Percentiles rank a stretch among this genome's conserved stretches.
Conservation (phyloP, 768 basidiomycete species). For the Lentinus tigrinus region DNA sequence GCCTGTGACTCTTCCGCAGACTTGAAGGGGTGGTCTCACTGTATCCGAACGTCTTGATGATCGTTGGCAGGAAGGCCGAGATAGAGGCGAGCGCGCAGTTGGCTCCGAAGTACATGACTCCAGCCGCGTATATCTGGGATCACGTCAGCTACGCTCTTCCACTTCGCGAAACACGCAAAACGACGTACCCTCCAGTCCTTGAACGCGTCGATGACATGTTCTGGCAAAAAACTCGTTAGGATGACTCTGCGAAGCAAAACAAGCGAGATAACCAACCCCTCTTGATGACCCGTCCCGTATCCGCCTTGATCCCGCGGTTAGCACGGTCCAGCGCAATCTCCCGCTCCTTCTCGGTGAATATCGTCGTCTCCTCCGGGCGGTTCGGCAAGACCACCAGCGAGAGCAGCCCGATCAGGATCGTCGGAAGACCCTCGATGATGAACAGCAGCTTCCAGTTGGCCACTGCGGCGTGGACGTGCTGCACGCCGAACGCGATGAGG, state of each 20-base stretch:
- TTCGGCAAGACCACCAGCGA: slow-evolving; percentile 60
- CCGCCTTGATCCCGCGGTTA: slow-evolving; percentile 64
- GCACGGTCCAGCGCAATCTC: slow-evolving; percentile 65
- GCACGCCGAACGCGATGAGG: slow-evolving; percentile 75
- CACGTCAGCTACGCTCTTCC: neutral
- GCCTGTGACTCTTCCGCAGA: neutral
- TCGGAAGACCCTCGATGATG: slow-evolving; percentile 73
- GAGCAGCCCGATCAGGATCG: slow-evolving; percentile 60
- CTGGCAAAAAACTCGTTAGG: slow-evolving; percentile 31
- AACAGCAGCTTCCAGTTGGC: slow-evolving; percentile 65
- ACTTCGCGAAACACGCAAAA: neutral
- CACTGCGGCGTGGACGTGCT: slow-evolving; percentile 51
- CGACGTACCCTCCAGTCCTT: slow-evolving; percentile 55
- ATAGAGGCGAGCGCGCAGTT: slow-evolving; percentile 79
- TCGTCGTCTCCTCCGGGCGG: slow-evolving; percentile 66
- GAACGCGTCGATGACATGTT: slow-evolving; percentile 61
- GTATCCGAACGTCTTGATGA: slow-evolving; percentile 70
- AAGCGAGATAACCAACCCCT: slow-evolving; percentile 41
- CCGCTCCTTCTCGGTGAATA: slow-evolving; percentile 51
- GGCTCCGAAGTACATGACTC: slow-evolving; percentile 76
- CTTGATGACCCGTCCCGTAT: slow-evolving; percentile 62
- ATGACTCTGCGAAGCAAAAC: neutral
- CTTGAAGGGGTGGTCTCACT: slow-evolving; percentile 41
- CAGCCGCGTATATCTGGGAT: slow-evolving; percentile 56
- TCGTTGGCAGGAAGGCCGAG: slow-evolving; percentile 81